Evolutionary conservation across 2,329 filamentous ascomycete genomes (phyloP), one percentile per base, ranked within the genome.

Genomic region (Podosphaera xanthii): DNA sequence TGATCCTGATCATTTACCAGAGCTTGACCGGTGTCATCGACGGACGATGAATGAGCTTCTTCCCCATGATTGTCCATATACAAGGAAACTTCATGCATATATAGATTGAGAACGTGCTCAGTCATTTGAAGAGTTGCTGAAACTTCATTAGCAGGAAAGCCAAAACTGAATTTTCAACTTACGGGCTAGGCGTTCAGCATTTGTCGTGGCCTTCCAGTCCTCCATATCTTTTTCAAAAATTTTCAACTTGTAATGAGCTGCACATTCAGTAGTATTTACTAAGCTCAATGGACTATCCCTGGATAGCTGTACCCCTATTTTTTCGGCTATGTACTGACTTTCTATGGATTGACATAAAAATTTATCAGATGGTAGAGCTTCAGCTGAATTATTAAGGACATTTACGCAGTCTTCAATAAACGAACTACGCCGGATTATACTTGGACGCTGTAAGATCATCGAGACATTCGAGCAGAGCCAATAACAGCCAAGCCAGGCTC

Each of bases 11-110:
- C 60, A 48, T 61, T 60, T 31, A 54, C 54, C 33, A 61, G 56
- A 12, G 61, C 61, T 8, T 63, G 62, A 3, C 68, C 57, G 9
- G 62, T 62, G 35, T 67, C 68, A 53, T 69, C 67, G 31, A 68
- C 69, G 54, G 69, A 69, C 1, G 67, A 66, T 31, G 67, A 67
- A 57, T 68, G 68, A 58, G 78, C 78, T 61, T 79, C 75, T 22
- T 79, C 75, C 2, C 75, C 71, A 54, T 74, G 75, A 62, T 78
- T 75, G 61, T 81, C 77, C 22, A 78, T 70, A 63, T 81, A 70
- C 71, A 82, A 75, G 4, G 75, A 75, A 57, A 80, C 73, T 67
- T 82, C 80, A 64, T 82, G 77, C 63, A 81, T 74, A 65, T 78
- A 81, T 2, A 82, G 70, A 60, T 75, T 76, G 48, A 79, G 66